Percentiles rank a stretch among this genome's conserved stretches.
Evolutionary conservation across 1,284 basidiomycete species (phyloP).

Genomic region (Ustilago bromivora): DNA sequence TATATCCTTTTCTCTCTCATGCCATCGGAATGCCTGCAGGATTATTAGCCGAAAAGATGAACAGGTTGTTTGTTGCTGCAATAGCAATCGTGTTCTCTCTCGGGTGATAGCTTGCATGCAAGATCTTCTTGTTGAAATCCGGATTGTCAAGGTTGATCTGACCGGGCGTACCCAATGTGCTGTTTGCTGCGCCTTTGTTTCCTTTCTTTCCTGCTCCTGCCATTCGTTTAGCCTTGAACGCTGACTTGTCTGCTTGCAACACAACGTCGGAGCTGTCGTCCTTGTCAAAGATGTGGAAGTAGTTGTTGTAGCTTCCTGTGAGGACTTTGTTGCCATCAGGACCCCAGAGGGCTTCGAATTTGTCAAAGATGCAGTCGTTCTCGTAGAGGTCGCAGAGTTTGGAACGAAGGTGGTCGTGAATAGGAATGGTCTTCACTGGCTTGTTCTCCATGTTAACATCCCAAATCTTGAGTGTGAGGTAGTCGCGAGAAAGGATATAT

Average conservation of each 20-base stretch:
- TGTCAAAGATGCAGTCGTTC: constrained; percentile 99
- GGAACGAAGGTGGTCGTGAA: constrained; percentile 96
- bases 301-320: constrained; percentile 99
- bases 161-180: constrained; percentile 76
- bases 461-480: constrained; percentile 98
- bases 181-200: constrained; percentile 73
- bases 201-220: constrained; percentile 79
- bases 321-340: constrained; percentile 66
- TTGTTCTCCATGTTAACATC: constrained; percentile 99
- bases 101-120: constrained; percentile 88
- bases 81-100: constrained; percentile 89
- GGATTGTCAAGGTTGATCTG: constrained; percentile 67
- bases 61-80: constrained; percentile 72
- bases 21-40: constrained; percentile 55
- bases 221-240: constrained; percentile 97
- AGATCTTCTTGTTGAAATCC: constrained; percentile 97
- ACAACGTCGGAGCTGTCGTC: constrained; percentile 91
- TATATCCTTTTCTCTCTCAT: constrained; percentile 7
- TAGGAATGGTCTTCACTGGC: constrained; percentile 96
- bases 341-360: constrained; percentile 77
- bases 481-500: constrained; percentile 96
- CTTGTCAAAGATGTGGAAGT: constrained; percentile 98
- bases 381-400: constrained; percentile 99
- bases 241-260: constrained; percentile 97
- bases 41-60: constrained; percentile 73